These are phyloP conservation scores for Mycena olivaceomarginata DNA, from an alignment of 768 basidiomycete species.

Conservation along the genomic window DNA sequence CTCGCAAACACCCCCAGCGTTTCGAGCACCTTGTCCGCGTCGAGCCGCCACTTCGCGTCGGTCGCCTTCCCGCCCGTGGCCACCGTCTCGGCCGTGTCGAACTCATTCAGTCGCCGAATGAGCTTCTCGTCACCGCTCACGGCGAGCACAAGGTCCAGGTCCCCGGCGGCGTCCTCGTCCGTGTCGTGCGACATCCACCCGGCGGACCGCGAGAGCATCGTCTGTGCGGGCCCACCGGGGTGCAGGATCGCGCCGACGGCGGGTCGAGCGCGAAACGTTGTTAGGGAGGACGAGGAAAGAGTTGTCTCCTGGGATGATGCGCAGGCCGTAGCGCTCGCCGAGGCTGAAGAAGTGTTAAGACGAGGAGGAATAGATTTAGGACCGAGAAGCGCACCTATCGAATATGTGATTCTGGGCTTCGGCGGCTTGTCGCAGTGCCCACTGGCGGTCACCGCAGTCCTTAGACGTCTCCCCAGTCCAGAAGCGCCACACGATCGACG, in stretches of 20 bases:
- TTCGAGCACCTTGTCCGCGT: slow-evolving; percentile 55
- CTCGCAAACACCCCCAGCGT: slow-evolving; percentile 48
- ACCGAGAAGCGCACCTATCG: slow-evolving; percentile 69
- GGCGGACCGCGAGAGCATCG: slow-evolving; percentile 56
- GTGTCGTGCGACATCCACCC: slow-evolving; percentile 64
- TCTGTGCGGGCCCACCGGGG: slow-evolving; percentile 72
- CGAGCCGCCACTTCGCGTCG: slow-evolving; percentile 83
- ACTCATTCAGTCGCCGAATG: slow-evolving; percentile 83
- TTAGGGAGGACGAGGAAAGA: slow-evolving; percentile 90
- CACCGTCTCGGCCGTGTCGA: slow-evolving; percentile 83
- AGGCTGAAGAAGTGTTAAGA: slow-evolving; percentile 63
- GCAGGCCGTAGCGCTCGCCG: slow-evolving; percentile 88
- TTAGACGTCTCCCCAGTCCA: slow-evolving; percentile 74
- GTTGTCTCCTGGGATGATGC: slow-evolving; percentile 88
- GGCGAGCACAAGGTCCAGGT: slow-evolving; percentile 49
- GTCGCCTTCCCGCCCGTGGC: slow-evolving; percentile 85
- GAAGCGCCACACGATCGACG: slow-evolving; percentile 91
- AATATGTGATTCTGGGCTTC: slow-evolving; percentile 96
- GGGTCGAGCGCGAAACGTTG: slow-evolving; percentile 88
- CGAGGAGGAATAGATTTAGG: background rate
- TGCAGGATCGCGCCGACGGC: slow-evolving; percentile 89
- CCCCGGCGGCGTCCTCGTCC: slow-evolving; percentile 53
- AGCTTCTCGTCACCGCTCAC: slow-evolving; percentile 86
- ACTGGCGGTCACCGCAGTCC: slow-evolving; percentile 78
- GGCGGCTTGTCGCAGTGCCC: slow-evolving; percentile 91